Evolutionary conservation across 2,329 filamentous ascomycete species (phyloP), one percentile per base, ranked within the genome.

Genomic region (Alternaria alternata): DNA sequence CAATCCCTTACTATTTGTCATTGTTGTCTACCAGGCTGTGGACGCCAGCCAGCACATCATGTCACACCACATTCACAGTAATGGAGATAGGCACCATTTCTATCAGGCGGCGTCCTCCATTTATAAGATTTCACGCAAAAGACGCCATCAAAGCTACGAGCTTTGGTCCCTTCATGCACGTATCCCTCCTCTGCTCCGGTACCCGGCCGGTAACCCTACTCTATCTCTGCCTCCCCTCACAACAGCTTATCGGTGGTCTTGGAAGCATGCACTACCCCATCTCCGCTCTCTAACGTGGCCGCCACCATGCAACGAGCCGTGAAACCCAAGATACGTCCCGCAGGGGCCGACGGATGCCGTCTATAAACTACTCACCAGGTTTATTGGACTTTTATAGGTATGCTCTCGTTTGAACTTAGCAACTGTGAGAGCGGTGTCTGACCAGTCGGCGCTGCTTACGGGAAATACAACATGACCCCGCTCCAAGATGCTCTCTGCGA

Each of bases 221-320:
- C 18, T n/a, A 49, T 36, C 28, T 22, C 46, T 16, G 1, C 14
- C 32, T 32, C 30, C 30, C 30, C 4, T 32, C 30, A 11, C 30
- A 48, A 16, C 43, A 54, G 38, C 51, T n/a, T 44, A 54, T 47
- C 39, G 24, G 41, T n/a, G 22, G 11, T 14, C 9, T 9, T 22
- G 22, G 22, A 22, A 28, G 26, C 28, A 7, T 3, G 18, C 44
- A 26, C 34, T 46, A 42, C 49, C 14, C 12, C 44, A n/a, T 38
- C 51, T n/a, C 34, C 20, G 26, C 56, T 32, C 7, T 38, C 4
- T 36, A 56, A 60, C 52, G 46, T 60, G 57, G 57, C 41, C 39
- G 47, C 52, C 44, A 41, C 51, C 28, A 54, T 44, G 44, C 43
- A 20, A 22, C 9, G 1, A 42, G n/a, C 51, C 52, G 46, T 3